Evolutionary conservation across 768 basidiomycete species (phyloP).

Genomic region (Suillus cothurnatus): DNA sequence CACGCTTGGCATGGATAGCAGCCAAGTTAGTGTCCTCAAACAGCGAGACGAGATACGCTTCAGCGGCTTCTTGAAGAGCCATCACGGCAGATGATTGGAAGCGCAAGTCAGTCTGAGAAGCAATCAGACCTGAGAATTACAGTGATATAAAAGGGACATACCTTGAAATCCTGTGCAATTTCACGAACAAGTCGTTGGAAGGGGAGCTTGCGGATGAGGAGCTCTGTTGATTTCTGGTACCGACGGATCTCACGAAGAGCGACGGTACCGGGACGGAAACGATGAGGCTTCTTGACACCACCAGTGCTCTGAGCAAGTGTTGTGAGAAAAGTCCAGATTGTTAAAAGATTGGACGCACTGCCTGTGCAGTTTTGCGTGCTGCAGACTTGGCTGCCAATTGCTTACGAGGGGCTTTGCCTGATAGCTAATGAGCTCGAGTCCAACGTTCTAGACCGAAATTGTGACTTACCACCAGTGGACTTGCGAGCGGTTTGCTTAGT

Average conservation of each 20-base stretch:
- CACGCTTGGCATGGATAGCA: slow-evolving; percentile 81
- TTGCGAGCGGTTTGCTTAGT: slow-evolving; percentile 80
- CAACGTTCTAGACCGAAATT: neutral
- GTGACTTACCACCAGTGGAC: slow-evolving; percentile 64
- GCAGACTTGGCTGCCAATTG: slow-evolving; percentile 68
- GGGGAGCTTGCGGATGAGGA: slow-evolving; percentile 84
- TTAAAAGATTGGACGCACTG: slow-evolving; percentile 31
- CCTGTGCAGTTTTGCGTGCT: slow-evolving; percentile 57
- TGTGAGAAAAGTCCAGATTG: slow-evolving; percentile 14
- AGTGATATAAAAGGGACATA: slow-evolving; percentile 26
- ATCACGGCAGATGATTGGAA: slow-evolving; percentile 91
- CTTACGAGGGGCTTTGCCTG: slow-evolving; percentile 69
- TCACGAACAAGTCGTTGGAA: slow-evolving; percentile 91
- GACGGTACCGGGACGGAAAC: slow-evolving; percentile 82
- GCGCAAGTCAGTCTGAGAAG: slow-evolving; percentile 67
- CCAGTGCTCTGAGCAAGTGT: slow-evolving; percentile 61
- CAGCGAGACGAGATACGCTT: slow-evolving; percentile 77
- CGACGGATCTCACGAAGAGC: slow-evolving; percentile 88
- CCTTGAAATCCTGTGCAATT: slow-evolving; percentile 92
- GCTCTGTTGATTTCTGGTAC: slow-evolving; percentile 88
- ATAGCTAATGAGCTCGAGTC: neutral
- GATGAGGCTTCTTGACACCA: slow-evolving; percentile 94
- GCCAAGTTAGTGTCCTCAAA: slow-evolving; percentile 83
- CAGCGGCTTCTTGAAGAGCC: slow-evolving; percentile 85
- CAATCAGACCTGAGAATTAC: neutral